Evolutionary conservation across 306 rosid genomes (phyloP).

Genomic region (Cicer judaicum): DNA sequence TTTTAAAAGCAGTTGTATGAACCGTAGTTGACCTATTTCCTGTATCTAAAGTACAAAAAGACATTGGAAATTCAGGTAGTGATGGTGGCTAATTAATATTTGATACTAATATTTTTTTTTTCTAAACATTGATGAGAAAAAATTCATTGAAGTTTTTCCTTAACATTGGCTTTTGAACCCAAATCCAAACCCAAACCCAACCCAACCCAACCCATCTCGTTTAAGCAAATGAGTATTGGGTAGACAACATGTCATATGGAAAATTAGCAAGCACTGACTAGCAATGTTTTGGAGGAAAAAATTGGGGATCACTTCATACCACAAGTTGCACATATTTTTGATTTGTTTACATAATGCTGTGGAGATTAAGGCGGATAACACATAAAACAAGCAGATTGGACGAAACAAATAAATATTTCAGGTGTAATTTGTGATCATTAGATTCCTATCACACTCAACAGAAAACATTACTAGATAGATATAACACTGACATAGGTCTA

Average conservation of each 20-base stretch:
- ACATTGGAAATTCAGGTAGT: not conserved
- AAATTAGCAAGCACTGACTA: not conserved
- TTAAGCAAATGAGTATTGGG: conserved; percentile 1
- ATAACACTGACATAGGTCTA: not conserved
- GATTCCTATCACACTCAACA: not conserved
- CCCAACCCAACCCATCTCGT: not conserved
- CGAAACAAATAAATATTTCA: not conserved
- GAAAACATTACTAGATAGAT: not conserved
- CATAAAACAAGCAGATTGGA: conserved; percentile 19
- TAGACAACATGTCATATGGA: not conserved
- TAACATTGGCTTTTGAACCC: not conserved
- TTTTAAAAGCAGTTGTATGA: conserved; percentile 14
- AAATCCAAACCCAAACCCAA: too few species aligned
- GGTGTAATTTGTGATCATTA: conserved; percentile 13
- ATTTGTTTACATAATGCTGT: not conserved
- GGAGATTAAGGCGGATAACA: not conserved
- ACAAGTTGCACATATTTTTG: conserved; percentile 8
- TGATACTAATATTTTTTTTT: not conserved
- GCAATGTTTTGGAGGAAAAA: conserved; percentile 12
- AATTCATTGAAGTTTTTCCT: not conserved
- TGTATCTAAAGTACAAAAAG: not conserved
- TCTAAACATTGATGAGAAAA: not conserved
- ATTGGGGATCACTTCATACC: not conserved
- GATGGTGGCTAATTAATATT: not conserved
- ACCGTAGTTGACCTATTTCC: conserved; percentile 4